These are phyloP conservation scores for Aspergillus calidoustus DNA, from an alignment of 2,329 filamentous ascomycete genomes.

Conservation along the genomic window DNA sequence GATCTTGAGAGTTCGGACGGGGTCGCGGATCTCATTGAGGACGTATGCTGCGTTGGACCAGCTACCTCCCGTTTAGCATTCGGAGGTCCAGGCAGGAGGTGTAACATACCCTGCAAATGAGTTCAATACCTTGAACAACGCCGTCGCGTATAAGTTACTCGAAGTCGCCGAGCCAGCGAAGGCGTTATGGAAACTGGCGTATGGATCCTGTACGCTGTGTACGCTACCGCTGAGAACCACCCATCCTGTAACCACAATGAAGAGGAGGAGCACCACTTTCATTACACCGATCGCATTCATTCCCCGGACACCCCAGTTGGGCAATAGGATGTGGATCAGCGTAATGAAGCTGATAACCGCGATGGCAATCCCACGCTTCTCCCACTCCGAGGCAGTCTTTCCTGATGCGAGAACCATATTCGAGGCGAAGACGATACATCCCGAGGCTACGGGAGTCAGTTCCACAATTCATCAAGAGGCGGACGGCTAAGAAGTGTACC, in stretches of 20 bases:
- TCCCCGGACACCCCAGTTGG: constrained; percentile 46
- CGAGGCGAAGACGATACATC: constrained; percentile 9
- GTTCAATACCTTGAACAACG: constrained; percentile 5
- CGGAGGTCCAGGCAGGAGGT: not conserved
- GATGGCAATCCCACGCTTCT: constrained; percentile 33
- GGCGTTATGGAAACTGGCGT: constrained; percentile 41
- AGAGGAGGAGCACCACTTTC: constrained; percentile 51
- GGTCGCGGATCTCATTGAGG: constrained; percentile 58
- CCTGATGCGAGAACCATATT: constrained; percentile 31
- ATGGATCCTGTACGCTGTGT: constrained; percentile 40
- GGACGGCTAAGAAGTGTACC: not conserved
- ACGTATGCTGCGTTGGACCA: constrained; percentile 36
- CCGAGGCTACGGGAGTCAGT: not conserved
- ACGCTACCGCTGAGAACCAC: constrained; percentile 43
- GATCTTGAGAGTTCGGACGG: constrained; percentile 58
- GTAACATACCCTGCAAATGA: constrained; percentile 1
- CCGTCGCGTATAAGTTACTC: constrained; percentile 9
- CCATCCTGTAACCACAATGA: constrained; percentile 50
- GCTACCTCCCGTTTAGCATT: not conserved
- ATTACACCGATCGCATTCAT: constrained; percentile 51
- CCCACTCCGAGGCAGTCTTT: constrained; percentile 30
- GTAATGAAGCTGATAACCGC: constrained; percentile 40
- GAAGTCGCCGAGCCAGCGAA: constrained; percentile 4
- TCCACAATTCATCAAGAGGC: no score
- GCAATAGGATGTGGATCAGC: constrained; percentile 47